Evolutionary conservation across 306 rosid species (phyloP), one percentile per base, ranked within the genome.

Genomic region (Citrullus colocynthis): DNA sequence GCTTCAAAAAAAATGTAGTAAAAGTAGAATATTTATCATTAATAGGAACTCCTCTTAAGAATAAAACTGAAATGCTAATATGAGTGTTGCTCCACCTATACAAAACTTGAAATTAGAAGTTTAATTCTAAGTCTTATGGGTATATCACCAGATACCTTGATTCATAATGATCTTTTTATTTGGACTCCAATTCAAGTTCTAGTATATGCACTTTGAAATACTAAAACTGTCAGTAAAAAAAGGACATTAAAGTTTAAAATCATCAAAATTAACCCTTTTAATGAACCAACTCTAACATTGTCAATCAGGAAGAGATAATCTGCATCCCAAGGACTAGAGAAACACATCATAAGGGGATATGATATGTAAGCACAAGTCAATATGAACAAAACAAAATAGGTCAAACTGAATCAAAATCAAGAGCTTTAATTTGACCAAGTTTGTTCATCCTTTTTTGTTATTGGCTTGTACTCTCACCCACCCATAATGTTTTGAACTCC

Each of bases 251-350:
- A 32, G 3, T 57, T 20, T 7, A 17, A 16, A 2, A 6, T 16
- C 21, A 15, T 5, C 18, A 2, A 7, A 54, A 20, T 20, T 17
- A 54, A 17, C 59, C 1, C 59, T 54, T 6, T 1, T 17, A 2
- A 54, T 17, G 4, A 70, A 45, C 21, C 36, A 3, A 52, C 7
- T 16, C 20, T 2, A 1, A 52, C 17, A 52, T 37, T 75, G 78
- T 36, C 34, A 56, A 41, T 75, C 48, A 75, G 66, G 78, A 76
- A 75, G 51, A 78, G 87, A 78, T 86, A 86, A 86, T 86, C 87
- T 79, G 88, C 88, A 86, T 69, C 86, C 85, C 80, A 37, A 82
- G 94, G 91, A 58, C 74, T 83, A 87, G 90, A 81, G 20, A 44
- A 64, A 37, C 44, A 64, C 72, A 16, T 32, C 8, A 14, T 61